Conservation (phyloP, 805 yeast genomes). For the Teunomyces lycoperdinae region DNA sequence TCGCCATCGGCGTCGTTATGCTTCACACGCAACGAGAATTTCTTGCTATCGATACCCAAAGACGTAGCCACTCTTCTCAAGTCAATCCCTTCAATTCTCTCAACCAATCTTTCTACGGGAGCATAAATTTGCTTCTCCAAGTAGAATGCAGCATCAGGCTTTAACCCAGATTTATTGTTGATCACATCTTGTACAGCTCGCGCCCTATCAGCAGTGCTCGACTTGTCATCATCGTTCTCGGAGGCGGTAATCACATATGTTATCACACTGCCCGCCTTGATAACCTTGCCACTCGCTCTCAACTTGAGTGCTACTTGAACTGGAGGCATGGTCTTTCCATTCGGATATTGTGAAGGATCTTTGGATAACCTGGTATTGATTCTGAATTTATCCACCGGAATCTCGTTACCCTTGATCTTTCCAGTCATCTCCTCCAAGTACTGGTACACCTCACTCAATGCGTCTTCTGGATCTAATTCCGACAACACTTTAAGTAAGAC, state of each 20-base stretch:
- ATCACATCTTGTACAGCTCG: conserved; percentile 74
- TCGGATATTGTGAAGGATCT: conserved; percentile 82
- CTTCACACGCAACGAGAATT: conserved; percentile 48
- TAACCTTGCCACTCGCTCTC: conserved; percentile 77
- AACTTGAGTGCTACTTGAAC: conserved; percentile 88
- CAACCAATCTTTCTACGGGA: conserved; percentile 85
- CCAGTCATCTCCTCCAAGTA: conserved; percentile 61
- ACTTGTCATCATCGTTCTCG: conserved; percentile 28
- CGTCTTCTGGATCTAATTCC: conserved; percentile 73
- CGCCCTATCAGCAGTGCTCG: conserved; percentile 74
- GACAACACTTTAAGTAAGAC: conserved; percentile 70
- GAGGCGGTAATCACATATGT: conserved; percentile 71
- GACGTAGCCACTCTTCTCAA: conserved; percentile 70
- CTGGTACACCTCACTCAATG: conserved; percentile 66
- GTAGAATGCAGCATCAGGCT: conserved; percentile 76
- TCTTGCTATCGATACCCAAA: conserved; percentile 72
- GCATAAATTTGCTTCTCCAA: conserved; percentile 86
- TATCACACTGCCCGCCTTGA: conserved; percentile 86
- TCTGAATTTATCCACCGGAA: conserved; percentile 64
- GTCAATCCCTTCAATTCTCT: conserved; percentile 84
- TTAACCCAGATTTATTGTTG: conserved; percentile 45
- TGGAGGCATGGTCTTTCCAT: conserved; percentile 70
- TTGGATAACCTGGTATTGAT: conserved; percentile 88
- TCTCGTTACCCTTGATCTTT: conserved; percentile 57
- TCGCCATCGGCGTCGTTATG: conserved; percentile 37